phyloP scores from a whole-genome alignment of 495 filamentous ascomycete species.

The Aspergillus coremiiformis region DNA sequence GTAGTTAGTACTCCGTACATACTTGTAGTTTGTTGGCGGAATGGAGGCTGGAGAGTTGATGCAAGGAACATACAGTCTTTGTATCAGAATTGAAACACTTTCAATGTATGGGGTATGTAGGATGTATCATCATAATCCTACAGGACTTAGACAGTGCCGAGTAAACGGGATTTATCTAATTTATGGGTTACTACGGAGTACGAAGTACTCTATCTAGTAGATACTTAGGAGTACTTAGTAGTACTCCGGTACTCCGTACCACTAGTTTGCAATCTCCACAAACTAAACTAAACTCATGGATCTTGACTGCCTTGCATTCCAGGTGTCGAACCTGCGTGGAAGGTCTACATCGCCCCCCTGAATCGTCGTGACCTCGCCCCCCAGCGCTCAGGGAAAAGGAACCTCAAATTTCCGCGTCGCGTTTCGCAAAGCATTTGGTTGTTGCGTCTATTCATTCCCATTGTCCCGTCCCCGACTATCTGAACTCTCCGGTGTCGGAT shows the following conservation, averaged over 20 bases:
- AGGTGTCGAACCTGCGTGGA: slow-evolving; percentile 19
- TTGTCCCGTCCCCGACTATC: slow-evolving; percentile 2
- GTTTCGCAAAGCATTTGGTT: slow-evolving; percentile 21
- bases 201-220: too few species aligned
- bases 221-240: too few species aligned
- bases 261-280: not conserved
- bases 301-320: not conserved
- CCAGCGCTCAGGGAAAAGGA: slow-evolving; percentile 5
- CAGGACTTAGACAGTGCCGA: too few species aligned
- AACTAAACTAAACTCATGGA: not conserved
- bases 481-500: slow-evolving; percentile 8
- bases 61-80: not conserved
- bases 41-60: not conserved
- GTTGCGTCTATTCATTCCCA: slow-evolving; percentile 11
- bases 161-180: too few species aligned
- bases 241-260: too few species aligned
- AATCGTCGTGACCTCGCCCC: slow-evolving; percentile 12
- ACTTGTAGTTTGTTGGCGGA: too few species aligned
- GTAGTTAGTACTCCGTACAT: not conserved
- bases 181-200: too few species aligned
- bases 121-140: too few species aligned
- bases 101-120: not conserved
- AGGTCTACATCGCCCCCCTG: slow-evolving; percentile 12
- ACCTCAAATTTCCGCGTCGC: slow-evolving; percentile 38
- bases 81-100: not conserved